These are phyloP conservation scores for Zygoascus sp. DNA, from an alignment of 1,139 yeast species.

Conservation along the genomic window DNA sequence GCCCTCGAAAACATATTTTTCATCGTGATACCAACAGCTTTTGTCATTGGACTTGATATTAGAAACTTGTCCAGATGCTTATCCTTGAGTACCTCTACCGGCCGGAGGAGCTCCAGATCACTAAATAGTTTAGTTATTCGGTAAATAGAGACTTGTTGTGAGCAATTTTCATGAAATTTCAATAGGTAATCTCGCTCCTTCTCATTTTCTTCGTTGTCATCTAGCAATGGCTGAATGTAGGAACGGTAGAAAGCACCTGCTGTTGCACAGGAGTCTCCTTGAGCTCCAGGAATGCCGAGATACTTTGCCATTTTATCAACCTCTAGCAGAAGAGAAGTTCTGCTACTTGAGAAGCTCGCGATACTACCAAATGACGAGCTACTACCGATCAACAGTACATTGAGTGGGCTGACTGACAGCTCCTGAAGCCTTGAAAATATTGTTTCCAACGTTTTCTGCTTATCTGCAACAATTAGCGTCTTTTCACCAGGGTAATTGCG, in stretches of 20 bases:
- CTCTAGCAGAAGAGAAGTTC: slow-evolving; percentile 27
- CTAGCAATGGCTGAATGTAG: slow-evolving; percentile 1
- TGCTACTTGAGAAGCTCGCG: slow-evolving; percentile 20
- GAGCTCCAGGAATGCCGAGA: slow-evolving; percentile 40
- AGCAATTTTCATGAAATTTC: neutral
- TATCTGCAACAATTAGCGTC: slow-evolving; percentile 38
- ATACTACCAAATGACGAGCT: slow-evolving; percentile 17
- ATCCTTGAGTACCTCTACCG: slow-evolving; percentile 10
- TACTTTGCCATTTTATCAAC: slow-evolving; percentile 37
- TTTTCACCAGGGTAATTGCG: slow-evolving; percentile 34
- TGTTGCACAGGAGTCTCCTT: slow-evolving; percentile 43
- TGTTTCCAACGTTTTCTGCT: slow-evolving; percentile 23
- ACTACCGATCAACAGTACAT: slow-evolving; percentile 27
- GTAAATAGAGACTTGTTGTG: neutral
- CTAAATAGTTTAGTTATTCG: slow-evolving; percentile 5
- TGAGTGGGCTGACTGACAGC: slow-evolving; percentile 26
- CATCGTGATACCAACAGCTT: neutral
- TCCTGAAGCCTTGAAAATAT: slow-evolving; percentile 24
- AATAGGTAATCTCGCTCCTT: neutral
- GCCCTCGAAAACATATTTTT: neutral
- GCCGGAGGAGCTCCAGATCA: slow-evolving; percentile 8
- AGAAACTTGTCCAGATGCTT: neutral
- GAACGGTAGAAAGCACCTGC: slow-evolving; percentile 35
- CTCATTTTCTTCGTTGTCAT: neutral
- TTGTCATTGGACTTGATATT: neutral